Evolutionary conservation across 306 rosid species (phyloP).

Genomic region (Quercus rubra): DNA sequence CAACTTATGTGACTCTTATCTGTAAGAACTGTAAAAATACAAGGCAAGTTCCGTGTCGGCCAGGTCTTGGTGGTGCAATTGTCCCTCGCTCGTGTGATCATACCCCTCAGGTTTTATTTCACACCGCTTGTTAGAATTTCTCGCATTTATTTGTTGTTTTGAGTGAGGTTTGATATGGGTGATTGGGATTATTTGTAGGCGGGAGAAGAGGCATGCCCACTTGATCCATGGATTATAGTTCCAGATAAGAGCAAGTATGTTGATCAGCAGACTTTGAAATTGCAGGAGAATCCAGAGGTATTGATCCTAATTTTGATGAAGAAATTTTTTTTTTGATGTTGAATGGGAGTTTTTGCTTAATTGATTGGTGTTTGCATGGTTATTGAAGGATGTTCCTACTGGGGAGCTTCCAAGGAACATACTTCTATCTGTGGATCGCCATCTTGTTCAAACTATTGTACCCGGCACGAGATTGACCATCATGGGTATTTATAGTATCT

Average conservation of each 20-base stretch:
- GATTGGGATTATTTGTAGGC: slow-evolving; percentile 41
- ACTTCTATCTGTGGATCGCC: slow-evolving; percentile 96
- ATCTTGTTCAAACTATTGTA: slow-evolving; percentile 89
- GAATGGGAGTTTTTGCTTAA: neutral
- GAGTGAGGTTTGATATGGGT: slow-evolving; percentile 3
- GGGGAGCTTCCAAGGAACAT: slow-evolving; percentile 98
- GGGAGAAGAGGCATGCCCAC: slow-evolving; percentile 94
- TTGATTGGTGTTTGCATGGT: slow-evolving; percentile 17
- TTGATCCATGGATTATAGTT: slow-evolving; percentile 96
- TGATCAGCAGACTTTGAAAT: slow-evolving; percentile 91
- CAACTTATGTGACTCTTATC: slow-evolving; percentile 82
- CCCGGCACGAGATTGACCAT: slow-evolving; percentile 97
- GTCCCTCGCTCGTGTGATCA: slow-evolving; percentile 96
- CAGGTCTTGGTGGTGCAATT: slow-evolving; percentile 98
- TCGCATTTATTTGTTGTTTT: neutral
- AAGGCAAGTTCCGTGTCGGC: slow-evolving; percentile 80
- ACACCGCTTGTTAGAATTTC: neutral
- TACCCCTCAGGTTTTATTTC: slow-evolving; percentile 70
- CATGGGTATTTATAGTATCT: slow-evolving; percentile 90
- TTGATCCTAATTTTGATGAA: neutral
- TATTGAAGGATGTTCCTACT: slow-evolving; percentile 89
- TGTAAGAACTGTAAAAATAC: slow-evolving; percentile 87
- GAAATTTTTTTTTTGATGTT: neutral
- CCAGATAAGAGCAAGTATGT: slow-evolving; percentile 93
- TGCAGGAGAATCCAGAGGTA: slow-evolving; percentile 99